These are phyloP conservation scores for Quercus phellos DNA, from an alignment of 331 rosid species.

Conservation along the genomic window DNA sequence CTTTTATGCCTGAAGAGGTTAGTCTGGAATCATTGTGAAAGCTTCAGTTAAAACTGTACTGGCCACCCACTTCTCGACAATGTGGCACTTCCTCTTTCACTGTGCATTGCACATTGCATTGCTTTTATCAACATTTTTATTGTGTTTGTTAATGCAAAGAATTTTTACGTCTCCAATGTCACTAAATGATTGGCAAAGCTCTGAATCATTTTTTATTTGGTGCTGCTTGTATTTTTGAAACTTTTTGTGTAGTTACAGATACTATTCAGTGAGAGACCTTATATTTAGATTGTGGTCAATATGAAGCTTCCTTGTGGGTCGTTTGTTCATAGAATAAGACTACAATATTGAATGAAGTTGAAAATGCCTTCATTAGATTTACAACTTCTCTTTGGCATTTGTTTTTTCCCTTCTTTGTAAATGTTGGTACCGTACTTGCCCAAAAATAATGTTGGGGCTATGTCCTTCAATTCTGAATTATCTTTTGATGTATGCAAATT, in stretches of 20 bases:
- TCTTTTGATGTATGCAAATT: no score
- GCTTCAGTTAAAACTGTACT: neutral
- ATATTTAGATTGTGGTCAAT: neutral
- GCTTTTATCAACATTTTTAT: neutral
- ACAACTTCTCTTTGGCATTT: neutral
- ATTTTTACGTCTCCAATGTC: neutral
- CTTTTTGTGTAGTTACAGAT: neutral
- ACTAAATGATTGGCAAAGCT: neutral
- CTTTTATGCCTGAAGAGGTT: conserved; percentile 75
- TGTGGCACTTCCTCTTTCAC: neutral
- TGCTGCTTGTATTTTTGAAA: neutral
- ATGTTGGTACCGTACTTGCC: neutral
- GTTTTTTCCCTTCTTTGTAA: no score
- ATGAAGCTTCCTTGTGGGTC: neutral
- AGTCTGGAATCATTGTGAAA: conserved; percentile 15
- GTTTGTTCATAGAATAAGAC: neutral
- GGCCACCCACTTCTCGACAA: neutral
- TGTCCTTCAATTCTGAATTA: neutral
- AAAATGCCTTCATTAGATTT: neutral
- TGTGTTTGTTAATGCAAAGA: neutral
- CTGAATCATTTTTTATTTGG: neutral
- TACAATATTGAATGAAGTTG: neutral
- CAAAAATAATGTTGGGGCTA: neutral
- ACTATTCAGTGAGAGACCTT: neutral
- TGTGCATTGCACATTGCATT: neutral